Evolutionary conservation across 202 grass and related monocot species (phyloP), one percentile per base, ranked within the genome.

Genomic region (Cymbopogon flexuosus): DNA sequence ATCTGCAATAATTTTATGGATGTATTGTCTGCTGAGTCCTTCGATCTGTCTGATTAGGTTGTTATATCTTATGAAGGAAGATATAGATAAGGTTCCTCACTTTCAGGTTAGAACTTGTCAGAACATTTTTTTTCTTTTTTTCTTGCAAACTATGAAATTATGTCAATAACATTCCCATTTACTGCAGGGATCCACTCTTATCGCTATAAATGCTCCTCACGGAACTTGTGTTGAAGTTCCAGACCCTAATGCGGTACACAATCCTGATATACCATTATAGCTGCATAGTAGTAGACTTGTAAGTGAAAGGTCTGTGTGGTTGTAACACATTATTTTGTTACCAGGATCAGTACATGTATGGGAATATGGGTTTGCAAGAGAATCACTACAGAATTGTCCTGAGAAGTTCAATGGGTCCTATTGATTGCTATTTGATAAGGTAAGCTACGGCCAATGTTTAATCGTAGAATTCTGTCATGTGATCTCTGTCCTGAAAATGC

Each of bases 191-290:
- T 81, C 81, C 33, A 94, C 86, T 77, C 76, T 91, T 62, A 86
- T 97, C 73, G 92, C 92, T 73, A 84, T 97, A 77, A 91, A 90
- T 21, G 92, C 90, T 85, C 94, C 94, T 82, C 94, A 84, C 16
- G 94, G 94, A 54, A 94, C 94, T 8, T 89, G 66, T 79, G 21
- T 97, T 62, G 94, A 97, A 92, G 94, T 91, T 77, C 94, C 84
- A 79, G 86, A 97, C 51, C 94, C 94, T 89, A 58, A 89, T 77
- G 81, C 70, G 82, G 94, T 97, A 83, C 36, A 42, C 27, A 72
- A 24, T 76, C 75, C 86, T 52, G 36, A 78, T 75, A 24, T 75
- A 65, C 15, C 43, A 75, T 81, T 15, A 70, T 15, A 70, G 51
- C 27, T 75, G 33, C 18, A 37, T 67, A 29, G 23, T 61, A 40